Evolutionary conservation across 805 yeast genomes (phyloP).

Genomic region (Candida mattraensis): DNA sequence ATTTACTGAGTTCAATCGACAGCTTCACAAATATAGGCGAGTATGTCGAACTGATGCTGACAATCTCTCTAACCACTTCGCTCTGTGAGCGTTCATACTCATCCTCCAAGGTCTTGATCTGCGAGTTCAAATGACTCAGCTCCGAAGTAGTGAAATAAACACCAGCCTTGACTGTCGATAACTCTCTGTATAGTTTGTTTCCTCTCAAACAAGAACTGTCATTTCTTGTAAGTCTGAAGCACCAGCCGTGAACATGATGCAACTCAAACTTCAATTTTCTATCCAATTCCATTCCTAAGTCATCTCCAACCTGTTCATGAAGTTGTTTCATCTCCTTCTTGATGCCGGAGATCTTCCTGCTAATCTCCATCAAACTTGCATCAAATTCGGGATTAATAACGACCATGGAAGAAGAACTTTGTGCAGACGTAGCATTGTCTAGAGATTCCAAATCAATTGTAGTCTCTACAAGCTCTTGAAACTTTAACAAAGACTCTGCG

Average conservation of each 20-base stretch:
- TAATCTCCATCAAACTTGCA: conserved; percentile 64
- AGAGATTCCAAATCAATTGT: conserved; percentile 86
- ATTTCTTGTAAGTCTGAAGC: conserved; percentile 86
- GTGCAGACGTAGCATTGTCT: conserved; percentile 64
- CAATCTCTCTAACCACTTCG: conserved; percentile 77
- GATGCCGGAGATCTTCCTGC: conserved; percentile 53
- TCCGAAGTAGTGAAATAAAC: conserved; percentile 80
- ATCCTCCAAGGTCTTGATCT: conserved; percentile 55
- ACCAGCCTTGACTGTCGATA: conserved; percentile 94
- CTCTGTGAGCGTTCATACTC: conserved; percentile 77
- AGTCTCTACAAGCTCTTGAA: conserved; percentile 86
- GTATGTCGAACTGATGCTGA: conserved; percentile 78
- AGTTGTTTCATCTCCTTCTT: conserved; percentile 55
- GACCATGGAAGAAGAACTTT: conserved; percentile 40
- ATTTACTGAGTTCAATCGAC: conserved; percentile 60
- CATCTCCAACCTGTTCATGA: conserved; percentile 69
- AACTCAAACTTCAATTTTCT: conserved; percentile 88
- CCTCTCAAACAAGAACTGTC: conserved; percentile 81
- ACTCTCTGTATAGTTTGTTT: conserved; percentile 62
- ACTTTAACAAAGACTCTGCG: conserved; percentile 55
- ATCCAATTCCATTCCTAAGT: conserved; percentile 76
- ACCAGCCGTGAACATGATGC: conserved; percentile 90
- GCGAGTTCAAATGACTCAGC: conserved; percentile 58
- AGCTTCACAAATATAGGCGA: conserved; percentile 73
- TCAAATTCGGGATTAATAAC: conserved; percentile 89